Conservation (phyloP, 805 yeast genomes). For the Saccharomycopsis vini region DNA sequence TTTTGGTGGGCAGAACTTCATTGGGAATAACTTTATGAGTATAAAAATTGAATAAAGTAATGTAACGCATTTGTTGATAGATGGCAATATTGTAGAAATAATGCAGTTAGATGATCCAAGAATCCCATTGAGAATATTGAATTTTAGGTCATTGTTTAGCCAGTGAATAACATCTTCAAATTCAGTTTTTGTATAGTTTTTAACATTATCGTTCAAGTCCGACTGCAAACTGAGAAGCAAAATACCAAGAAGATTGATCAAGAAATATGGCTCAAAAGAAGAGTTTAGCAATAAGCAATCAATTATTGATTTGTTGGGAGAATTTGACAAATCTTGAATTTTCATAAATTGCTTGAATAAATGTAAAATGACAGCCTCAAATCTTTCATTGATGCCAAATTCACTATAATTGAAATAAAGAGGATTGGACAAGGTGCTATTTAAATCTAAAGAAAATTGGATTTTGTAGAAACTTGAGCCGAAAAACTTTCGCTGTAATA, state of each 20-base stretch:
- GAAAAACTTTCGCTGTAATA: background rate
- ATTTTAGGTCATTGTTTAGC: slow-evolving; percentile 1
- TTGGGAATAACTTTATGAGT: slow-evolving; percentile 1
- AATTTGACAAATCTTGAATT: background rate
- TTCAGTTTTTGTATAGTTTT: too few relatives aligned
- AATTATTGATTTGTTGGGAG: background rate
- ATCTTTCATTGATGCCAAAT: background rate
- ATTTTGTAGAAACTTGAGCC: background rate
- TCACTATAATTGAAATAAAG: slow-evolving; percentile 5
- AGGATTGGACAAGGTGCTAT: background rate
- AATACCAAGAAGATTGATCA: background rate
- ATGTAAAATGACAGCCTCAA: slow-evolving; percentile 1
- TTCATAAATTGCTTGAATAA: background rate
- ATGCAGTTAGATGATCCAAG: too few relatives aligned
- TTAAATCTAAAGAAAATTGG: background rate
- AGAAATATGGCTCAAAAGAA: slow-evolving; percentile 2
- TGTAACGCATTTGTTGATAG: background rate
- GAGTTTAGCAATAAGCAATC: slow-evolving; percentile 1
- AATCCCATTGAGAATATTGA: slow-evolving; percentile 2
- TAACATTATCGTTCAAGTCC: too few relatives aligned
- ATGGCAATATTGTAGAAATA: background rate
- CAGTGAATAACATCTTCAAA: background rate
- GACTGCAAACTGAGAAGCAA: too few relatives aligned
- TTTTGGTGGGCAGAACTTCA: slow-evolving; percentile 1
- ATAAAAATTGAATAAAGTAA: background rate